Evolutionary conservation across 208 protist species (phyloP), one percentile per base, ranked within the genome.

Genomic region (Tetramitus jugosus): DNA sequence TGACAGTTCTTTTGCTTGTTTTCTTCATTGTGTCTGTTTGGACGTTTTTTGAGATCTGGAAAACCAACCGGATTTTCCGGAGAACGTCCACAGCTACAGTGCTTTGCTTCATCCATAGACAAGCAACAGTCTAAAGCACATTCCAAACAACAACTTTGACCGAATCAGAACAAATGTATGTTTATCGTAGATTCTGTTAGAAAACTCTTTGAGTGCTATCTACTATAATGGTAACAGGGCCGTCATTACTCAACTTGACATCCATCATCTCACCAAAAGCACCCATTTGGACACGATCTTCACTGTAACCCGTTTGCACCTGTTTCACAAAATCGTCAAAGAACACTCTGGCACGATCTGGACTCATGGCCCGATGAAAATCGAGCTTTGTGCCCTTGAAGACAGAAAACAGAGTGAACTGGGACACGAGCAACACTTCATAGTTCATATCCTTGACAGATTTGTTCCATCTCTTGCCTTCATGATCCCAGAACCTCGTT

Each of bases 371-470:
- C 72, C 90, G 79, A 80, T 95, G 92, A 78, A 95, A 95, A 81
- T 95, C 92, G 3, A 90, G 90, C 72, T 92, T 94, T 71, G 85
- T 92, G 49, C 92, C 92, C 76, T 94, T 94, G 77, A 94, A 86
- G 37, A 89, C 85, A 76, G 92, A 87, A 83, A 87, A 91, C 33
- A 95, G 81, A 49, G 92, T 95, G 79, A 95, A 95, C 81, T 95
- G 92, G 29, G 89, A 93, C 46, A 95, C 86, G 45, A 95, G 84
- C 20, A 95, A 80, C 31, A 95, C 81, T 33, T 83, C 89, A 20
- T 90, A 91, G 40, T 93, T 77, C 74, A 93, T 91, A 10, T 95
- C 89, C 52, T 80, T 88, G 10, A 95, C 85, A 77, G 88, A 90
- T 46, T 83, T 82, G 45, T 75, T 84, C 91, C 91, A 94, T 71